Conservation (phyloP, 306 rosid species). For the Quercus wislizeni region DNA sequence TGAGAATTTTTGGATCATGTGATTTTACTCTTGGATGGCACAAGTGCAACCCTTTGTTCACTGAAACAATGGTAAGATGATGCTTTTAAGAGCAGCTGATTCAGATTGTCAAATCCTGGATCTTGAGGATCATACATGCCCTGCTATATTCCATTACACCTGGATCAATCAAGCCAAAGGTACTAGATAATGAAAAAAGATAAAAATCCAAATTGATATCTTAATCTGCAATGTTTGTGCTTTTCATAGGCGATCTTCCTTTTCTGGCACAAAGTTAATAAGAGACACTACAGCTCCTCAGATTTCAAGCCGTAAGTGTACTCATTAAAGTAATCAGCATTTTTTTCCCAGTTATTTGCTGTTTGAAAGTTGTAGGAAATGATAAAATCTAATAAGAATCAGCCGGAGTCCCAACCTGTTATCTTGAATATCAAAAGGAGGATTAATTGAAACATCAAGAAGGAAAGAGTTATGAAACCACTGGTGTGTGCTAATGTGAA, state of each 20-base stretch:
- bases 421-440: neutral
- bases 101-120: neutral
- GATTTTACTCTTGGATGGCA: neutral
- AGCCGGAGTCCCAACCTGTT: neutral
- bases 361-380: neutral
- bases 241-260: neutral
- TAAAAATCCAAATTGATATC: neutral
- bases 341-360: neutral
- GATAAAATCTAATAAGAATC: neutral
- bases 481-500: neutral
- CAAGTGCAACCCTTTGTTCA: neutral
- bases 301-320: neutral
- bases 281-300: neutral
- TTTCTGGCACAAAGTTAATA: neutral
- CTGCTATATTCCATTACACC: neutral
- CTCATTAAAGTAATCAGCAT: neutral
- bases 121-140: neutral
- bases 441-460: neutral
- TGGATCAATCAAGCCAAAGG: neutral
- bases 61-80: neutral
- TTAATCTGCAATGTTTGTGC: neutral
- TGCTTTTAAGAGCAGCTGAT: neutral
- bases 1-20: neutral
- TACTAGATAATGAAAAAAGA: neutral
- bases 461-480: slow-evolving; percentile 5